Conservation (phyloP, 768 basidiomycete species). For the Cystofilobasidium ferigula region DNA sequence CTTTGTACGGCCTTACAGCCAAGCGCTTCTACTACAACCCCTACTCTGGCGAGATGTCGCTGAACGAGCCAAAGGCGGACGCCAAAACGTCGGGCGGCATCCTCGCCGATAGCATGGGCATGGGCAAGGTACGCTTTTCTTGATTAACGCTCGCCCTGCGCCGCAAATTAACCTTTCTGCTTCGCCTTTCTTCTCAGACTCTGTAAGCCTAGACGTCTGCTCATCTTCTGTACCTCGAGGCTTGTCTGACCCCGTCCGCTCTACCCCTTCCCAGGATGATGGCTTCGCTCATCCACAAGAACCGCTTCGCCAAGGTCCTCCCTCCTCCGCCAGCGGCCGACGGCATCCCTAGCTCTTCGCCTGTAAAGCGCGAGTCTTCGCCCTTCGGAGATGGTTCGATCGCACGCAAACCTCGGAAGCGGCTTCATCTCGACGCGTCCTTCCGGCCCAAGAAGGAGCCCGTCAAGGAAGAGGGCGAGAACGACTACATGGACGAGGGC, state of each 20-base stretch:
- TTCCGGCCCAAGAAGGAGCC: constrained; percentile 45
- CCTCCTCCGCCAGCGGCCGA: constrained; percentile 33
- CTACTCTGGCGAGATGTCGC: constrained; percentile 71
- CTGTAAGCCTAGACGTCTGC: too few species aligned
- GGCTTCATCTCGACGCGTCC: constrained; percentile 50
- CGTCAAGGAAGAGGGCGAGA: not conserved
- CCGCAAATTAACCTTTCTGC: not conserved
- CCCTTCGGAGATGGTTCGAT: constrained; percentile 36
- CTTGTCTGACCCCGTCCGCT: not conserved
- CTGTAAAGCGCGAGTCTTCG: constrained; percentile 5
- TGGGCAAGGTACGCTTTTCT: constrained; percentile 71
- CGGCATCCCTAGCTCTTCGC: constrained; percentile 31
- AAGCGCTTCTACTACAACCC: constrained; percentile 73
- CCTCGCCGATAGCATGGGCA: constrained; percentile 59
- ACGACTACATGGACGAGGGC: not conserved
- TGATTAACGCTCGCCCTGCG: not conserved
- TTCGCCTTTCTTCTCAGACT: too few species aligned
- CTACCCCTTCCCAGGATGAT: constrained; percentile 46
- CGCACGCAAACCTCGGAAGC: constrained; percentile 41
- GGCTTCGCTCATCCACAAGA: constrained; percentile 75
- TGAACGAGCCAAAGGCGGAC: constrained; percentile 72
- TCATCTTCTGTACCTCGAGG: not conserved
- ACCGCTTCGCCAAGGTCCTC: constrained; percentile 39
- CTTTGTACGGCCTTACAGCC: not conserved
- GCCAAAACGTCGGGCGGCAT: constrained; percentile 74